Evolutionary conservation across 129 eudicot genomes (phyloP), one percentile per base, ranked within the genome.

Genomic region (Ambrosia trifida): DNA sequence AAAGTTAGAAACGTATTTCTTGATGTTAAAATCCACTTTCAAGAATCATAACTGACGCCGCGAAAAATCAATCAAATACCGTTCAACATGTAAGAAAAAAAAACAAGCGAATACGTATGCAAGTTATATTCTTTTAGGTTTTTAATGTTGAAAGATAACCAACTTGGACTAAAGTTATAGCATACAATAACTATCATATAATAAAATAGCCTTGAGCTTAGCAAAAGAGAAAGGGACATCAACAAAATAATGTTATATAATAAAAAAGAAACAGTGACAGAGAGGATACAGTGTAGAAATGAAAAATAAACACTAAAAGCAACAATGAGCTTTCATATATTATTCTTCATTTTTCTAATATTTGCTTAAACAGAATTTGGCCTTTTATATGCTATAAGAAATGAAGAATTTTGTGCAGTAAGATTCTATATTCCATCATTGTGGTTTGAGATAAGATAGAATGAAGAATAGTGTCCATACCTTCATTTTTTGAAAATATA

Each of bases 341-440:
- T 81, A 74, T 75, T 14, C 64, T 69, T 44, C 45, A 53, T 73
- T n/a, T 24, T 50, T 68, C 78, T 61, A 24, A 56, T 64, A 28
- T 60, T 8, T 77, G 82, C 81, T 69, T 72, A 17, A 81, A 83
- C 79, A 82, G 75, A 74, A 70, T 58, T 72, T 77, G 84, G 82
- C 76, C 83, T 83, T 87, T 83, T 83, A 64, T 80, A 59, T 68
- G 69, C 74, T 40, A 74, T 80, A 79, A 78, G 85, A 80, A 40
- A 36, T 65, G 79, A 71, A 47, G 74, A 79, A 72, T 72, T 84
- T 76, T 64, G 64, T 72, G 71, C 40, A 76, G 64, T 73, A 56
- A 76, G 88, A 87, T 76, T 73, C 85, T 73, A 58, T 45, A 79
- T 81, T 85, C 85, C 76, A 87, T 81, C 63, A 83, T 68, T 74